Evolutionary conservation across 305 asterid genomes (phyloP), one percentile per base, ranked within the genome.

Genomic region (Fraxinus xanthoxyloides): DNA sequence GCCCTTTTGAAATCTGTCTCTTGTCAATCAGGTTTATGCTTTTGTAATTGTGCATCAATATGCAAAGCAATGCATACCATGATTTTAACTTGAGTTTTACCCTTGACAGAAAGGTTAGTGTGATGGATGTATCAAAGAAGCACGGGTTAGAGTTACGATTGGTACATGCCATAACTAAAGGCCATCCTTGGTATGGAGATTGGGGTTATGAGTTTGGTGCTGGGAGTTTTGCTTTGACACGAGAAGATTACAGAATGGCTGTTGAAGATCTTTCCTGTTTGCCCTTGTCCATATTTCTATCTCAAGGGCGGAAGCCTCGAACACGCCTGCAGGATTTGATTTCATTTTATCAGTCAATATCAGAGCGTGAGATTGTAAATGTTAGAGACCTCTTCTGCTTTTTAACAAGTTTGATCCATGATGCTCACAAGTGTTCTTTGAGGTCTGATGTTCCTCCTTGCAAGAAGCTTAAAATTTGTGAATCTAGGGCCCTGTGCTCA

Each of bases 171-270:
- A 92, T 95, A 7, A 85, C 87, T 67, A 88, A 92, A 82, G 98
- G 97, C 31, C 94, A 85, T 79, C 94, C 99, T 3, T 95, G 99
- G 99, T 95, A 95, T 86, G 98, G 99, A 43, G 91, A 93, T 7
- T 95, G 99, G 99, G 99, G 94, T 72, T 95, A 94, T 86, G 88
- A 89, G 87, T 95, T 95, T 85, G 98, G 98, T 46, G 88, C 98
- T 61, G 98, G 98, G 65, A 94, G 98, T 85, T 94, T 87, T 82
- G 94, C 90, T 31, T 82, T 91, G 83, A 92, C 95, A 38, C 82
- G 59, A 10, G 92, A 89, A 24, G 92, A 93, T 82, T 95, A 93
- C 51, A 85, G 82, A 56, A 65, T 75, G 76, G 98, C 98, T 28
- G 88, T 94, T 7, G 85, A 83, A 32, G 89, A 73, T 86, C 94